Evolutionary conservation across 176 grass and related monocot species (phyloP), one percentile per base, ranked within the genome.

Genomic region (Alopecurus myosuroides): DNA sequence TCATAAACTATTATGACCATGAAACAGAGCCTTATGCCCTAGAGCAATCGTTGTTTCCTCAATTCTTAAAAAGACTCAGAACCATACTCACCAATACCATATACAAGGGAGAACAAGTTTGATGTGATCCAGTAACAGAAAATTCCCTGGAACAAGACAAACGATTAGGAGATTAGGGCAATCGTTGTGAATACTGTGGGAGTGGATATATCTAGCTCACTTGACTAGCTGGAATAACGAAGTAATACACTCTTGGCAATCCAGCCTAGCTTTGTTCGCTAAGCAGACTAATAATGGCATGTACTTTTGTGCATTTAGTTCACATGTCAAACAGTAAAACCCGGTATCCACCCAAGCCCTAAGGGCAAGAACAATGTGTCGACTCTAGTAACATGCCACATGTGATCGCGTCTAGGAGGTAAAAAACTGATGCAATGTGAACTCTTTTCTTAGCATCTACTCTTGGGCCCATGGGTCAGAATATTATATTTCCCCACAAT

Each of bases 61-160:
- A 40, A 79, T 45, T 46, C 70, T 67, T 56, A 40, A 79, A 34
- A 82, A 81, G 52, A 25, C 50, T 55, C 31, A n/a, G 40, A 44
- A 82, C 28, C 76, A 56, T 60, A 92, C 93, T 94, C 60, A 99
- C 97, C 91, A 80, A 85, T 58, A 77, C 97, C 97, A 67, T 91
- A 94, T 36, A 41, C 9, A 73, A 98, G 84, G 10, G 89, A 87
- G 89, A 94, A 96, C 70, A 99, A 49, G 73, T 94, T 99, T 88
- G 97, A 99, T 26, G 97, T 94, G 55, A 93, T 75, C 97, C 93
- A 99, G 74, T 99, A 96, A 84, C 83, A 96, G 73, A 99, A 96
- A 83, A 99, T 86, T 85, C 76, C 97, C 97, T 99, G 84, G 35
- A 82, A 61, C 11, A 33, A 14, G 28, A 28, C 61, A 40, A 62